Base-by-base conservation (phyloP, 208 protist species). In the Perkinsela sp. region DNA sequence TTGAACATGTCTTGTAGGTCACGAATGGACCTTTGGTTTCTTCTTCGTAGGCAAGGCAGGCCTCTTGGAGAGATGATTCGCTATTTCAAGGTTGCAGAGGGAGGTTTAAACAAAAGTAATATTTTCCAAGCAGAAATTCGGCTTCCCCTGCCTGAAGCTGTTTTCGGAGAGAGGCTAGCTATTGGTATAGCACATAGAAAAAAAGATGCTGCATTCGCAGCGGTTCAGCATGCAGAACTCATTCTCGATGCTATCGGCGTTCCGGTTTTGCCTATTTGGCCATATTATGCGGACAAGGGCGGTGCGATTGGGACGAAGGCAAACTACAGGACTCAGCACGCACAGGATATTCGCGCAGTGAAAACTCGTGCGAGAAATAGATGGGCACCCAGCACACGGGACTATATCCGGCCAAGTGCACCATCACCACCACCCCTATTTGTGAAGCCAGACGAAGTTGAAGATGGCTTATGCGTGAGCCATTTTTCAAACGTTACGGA, bases 151-250 rank as follows among this genome's bases (percentile, higher is more conserved):
- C 87, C 87, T 6, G 32, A 57, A 57, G 40, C 73, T 16, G 68
- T 69, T 2, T 88, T 83, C 67, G 87, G 87, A 0, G 78, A 87
- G 69, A 82, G 85, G 6, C 70, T 90, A 6, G 87, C 83, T 29
- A 67, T 89, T 30, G 87, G 87, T 32, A 82, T 85, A 68, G 83
- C 81, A 13, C 72, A 77, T 16, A 81, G 71, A 32, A 73, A 72
- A 15, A 72, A 73, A 0, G 81, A 88, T 48, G 87, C 87, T 1
- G 80, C 84, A 72, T 69, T 72, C 68, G 77, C 85, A 31, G 87
- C 87, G 30, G 80, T 79, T 32, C 89, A 89, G 85, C 87, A 92
- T 70, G 80, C 81, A 28, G 87, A 92, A 75, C 76, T 92, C 32
- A 82, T 89, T 28, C 77, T 92, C 30, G 87, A 92, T 70, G 71